These are phyloP conservation scores for Rubus parviflorus DNA, from an alignment of 306 rosid species.

Conservation along the genomic window DNA sequence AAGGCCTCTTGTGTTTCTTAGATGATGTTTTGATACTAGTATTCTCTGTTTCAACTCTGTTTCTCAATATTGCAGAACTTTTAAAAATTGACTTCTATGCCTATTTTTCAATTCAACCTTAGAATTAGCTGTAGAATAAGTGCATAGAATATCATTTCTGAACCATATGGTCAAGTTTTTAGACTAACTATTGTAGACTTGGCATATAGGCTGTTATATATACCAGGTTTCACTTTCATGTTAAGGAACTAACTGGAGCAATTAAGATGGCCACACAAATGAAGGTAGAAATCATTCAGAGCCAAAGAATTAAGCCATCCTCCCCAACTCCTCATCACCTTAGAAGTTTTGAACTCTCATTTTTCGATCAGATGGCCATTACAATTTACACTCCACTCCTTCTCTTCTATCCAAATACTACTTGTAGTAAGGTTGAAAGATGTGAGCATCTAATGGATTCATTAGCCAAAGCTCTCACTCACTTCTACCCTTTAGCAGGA, in stretches of 20 bases:
- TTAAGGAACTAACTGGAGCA: not conserved
- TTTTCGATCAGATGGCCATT: constrained; percentile 22
- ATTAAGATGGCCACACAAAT: constrained; percentile 3
- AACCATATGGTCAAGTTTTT: not conserved
- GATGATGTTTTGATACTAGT: not conserved
- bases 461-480: constrained; percentile 41
- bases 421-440: constrained; percentile 2
- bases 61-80: not conserved
- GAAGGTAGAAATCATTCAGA: constrained; percentile 16
- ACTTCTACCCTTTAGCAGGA: constrained; percentile 55
- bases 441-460: constrained; percentile 39
- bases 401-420: constrained; percentile 24
- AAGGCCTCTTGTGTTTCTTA: not conserved
- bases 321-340: constrained; percentile 30
- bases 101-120: not conserved
- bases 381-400: constrained; percentile 21
- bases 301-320: constrained; percentile 30
- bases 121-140: not conserved
- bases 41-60: not conserved
- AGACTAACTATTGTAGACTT: not conserved
- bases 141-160: not conserved
- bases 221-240: not conserved
- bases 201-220: not conserved
- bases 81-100: not conserved
- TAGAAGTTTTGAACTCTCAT: constrained; percentile 25